Conservation (phyloP, 2,329 filamentous ascomycete species). For the Achaetomium macrosporum region DNA sequence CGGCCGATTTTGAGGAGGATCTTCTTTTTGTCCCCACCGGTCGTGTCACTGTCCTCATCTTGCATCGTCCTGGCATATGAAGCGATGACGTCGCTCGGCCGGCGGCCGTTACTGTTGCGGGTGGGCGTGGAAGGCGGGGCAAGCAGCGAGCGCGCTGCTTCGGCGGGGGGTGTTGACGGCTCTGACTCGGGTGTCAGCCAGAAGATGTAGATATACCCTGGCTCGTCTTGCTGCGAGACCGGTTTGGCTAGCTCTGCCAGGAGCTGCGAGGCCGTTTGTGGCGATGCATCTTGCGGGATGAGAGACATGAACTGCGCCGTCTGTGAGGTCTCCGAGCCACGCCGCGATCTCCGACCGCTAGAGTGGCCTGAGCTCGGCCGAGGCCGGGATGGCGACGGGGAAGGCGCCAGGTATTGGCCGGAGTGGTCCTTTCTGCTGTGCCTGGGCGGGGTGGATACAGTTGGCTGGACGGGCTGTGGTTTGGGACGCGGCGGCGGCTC, state of each 20-base stretch:
- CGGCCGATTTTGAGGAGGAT: conserved; percentile 64
- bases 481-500: conserved; percentile 39
- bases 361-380: conserved; percentile 17
- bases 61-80: conserved; percentile 36
- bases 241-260: conserved; percentile 72
- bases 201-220: conserved; percentile 98
- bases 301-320: conserved; percentile 53
- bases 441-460: conserved; percentile 14
- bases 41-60: conserved; percentile 2
- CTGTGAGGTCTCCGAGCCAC: conserved; percentile 28
- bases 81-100: conserved; percentile 51
- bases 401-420: conserved; percentile 26
- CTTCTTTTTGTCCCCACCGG: conserved; percentile 34
- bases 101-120: conserved; percentile 33
- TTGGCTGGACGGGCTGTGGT: conserved; percentile 40
- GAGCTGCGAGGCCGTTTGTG: conserved; percentile 63
- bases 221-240: conserved; percentile 67
- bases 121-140: conserved; percentile 40
- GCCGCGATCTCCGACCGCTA: conserved; percentile 24
- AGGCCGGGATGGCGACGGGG: conserved; percentile 28
- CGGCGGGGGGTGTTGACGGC: conserved; percentile 48
- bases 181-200: conserved; percentile 73
- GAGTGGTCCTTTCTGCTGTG: conserved; percentile 29
- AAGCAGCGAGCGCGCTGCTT: conserved; percentile 55
- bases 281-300: conserved; percentile 62